These are phyloP conservation scores for Globisporangium nunn DNA, from an alignment of 352 stramenopile genomes.

Conservation along the genomic window DNA sequence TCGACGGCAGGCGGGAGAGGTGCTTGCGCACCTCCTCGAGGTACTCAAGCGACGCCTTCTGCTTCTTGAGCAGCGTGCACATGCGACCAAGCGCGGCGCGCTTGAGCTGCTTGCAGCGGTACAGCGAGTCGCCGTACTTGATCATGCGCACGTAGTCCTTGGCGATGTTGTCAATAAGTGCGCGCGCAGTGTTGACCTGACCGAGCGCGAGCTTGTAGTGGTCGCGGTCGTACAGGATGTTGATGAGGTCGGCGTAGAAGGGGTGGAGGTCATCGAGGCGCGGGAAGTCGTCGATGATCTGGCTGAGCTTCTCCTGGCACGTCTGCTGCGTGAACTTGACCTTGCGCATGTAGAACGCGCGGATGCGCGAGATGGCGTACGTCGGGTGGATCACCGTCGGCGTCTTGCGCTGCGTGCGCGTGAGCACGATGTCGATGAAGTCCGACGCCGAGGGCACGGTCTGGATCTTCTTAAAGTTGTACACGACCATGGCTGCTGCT, in stretches of 20 bases:
- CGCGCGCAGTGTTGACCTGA: conserved; percentile 98
- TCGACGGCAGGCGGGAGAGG: conserved; percentile 96
- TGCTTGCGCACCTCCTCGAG: conserved; percentile 97
- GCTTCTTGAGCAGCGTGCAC: conserved; percentile 99
- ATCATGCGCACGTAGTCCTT: conserved; percentile 99
- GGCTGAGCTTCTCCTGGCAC: conserved; percentile 95
- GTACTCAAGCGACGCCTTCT: conserved; percentile 98
- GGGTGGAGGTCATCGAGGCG: conserved; percentile 97
- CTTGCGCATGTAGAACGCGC: conserved; percentile 97
- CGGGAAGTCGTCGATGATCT: conserved; percentile 99
- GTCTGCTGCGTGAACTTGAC: conserved; percentile 99
- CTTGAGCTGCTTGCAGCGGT: conserved; percentile 99
- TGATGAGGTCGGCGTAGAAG: conserved; percentile 99
- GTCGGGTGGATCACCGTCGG: conserved; percentile 99
- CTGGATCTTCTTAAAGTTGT: conserved; percentile 99
- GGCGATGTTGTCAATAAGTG: conserved; percentile 95
- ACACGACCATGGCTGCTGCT: conserved; percentile 89
- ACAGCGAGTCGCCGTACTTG: conserved; percentile 99
- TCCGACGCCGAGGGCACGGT: conserved; percentile 95
- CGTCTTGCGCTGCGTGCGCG: conserved; percentile 97
- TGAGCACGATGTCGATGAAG: conserved; percentile 99
- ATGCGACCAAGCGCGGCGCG: conserved; percentile 98
- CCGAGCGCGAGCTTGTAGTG: conserved; percentile 99
- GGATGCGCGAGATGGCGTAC: conserved; percentile 95
- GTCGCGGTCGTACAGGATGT: conserved; percentile 99